These are phyloP conservation scores for Blastobotrys malaysiensis DNA, from an alignment of 1,139 yeast genomes.

Conservation along the genomic window DNA sequence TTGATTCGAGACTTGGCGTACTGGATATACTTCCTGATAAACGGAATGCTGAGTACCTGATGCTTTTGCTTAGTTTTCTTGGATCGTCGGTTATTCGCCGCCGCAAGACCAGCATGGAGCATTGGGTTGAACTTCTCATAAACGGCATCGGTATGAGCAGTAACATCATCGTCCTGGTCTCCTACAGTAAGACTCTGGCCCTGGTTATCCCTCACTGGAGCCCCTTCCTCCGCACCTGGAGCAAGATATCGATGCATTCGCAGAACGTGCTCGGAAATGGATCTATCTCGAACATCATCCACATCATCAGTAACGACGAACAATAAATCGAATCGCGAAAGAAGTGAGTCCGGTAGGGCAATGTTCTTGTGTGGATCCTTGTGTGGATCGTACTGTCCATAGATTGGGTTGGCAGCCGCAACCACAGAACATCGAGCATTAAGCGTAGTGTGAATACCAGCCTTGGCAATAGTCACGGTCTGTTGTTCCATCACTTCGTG, in stretches of 20 bases:
- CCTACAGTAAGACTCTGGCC: slow-evolving; percentile 77
- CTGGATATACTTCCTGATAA: slow-evolving; percentile 86
- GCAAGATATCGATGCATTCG: slow-evolving; percentile 90
- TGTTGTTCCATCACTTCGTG: slow-evolving; percentile 99
- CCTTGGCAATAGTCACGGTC: slow-evolving; percentile 96
- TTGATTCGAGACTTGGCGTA: slow-evolving; percentile 85
- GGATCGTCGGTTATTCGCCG: slow-evolving; percentile 20
- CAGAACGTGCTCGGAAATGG: slow-evolving; percentile 89
- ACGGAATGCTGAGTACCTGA: slow-evolving; percentile 71
- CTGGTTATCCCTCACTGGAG: slow-evolving; percentile 78
- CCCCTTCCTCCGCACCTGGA: slow-evolving; percentile 88
- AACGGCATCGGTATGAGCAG: slow-evolving; percentile 49
- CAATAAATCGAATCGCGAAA: slow-evolving; percentile 93
- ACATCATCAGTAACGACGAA: slow-evolving; percentile 97
- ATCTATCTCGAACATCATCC: slow-evolving; percentile 75
- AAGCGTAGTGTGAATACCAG: slow-evolving; percentile 94
- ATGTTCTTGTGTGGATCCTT: slow-evolving; percentile 96
- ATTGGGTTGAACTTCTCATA: slow-evolving; percentile 80
- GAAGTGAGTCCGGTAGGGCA: slow-evolving; percentile 91
- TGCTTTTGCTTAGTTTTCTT: slow-evolving; percentile 35
- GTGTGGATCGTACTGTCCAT: slow-evolving; percentile 94
- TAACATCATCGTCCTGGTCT: slow-evolving; percentile 44
- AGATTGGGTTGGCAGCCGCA: slow-evolving; percentile 98
- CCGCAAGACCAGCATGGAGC: slow-evolving; percentile 72
- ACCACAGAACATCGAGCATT: slow-evolving; percentile 96